Evolutionary conservation across 2,329 filamentous ascomycete genomes (phyloP).

Genomic region (Sporothrix variecibatus): DNA sequence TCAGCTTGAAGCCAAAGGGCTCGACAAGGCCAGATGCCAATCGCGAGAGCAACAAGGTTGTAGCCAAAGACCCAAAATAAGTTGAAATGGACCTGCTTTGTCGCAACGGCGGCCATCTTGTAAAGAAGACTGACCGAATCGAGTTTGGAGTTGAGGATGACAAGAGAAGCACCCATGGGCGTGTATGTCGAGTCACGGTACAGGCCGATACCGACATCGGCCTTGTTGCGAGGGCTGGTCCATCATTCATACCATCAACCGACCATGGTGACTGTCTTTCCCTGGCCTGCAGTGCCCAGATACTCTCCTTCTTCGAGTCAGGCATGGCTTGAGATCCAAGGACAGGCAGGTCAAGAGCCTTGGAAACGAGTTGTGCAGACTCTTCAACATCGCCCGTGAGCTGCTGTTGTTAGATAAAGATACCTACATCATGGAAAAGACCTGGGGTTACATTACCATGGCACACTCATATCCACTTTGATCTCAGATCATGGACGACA

Average conservation of each 20-base stretch:
- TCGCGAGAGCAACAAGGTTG: neutral
- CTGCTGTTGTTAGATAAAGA: neutral
- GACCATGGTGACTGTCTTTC: neutral
- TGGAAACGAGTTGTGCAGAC: neutral
- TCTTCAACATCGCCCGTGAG: neutral
- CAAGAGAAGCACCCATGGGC: neutral
- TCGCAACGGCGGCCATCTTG: neutral
- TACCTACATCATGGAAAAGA: neutral
- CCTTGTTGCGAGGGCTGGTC: neutral
- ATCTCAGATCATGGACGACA: neutral
- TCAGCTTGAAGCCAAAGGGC: neutral
- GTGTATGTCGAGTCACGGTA: neutral
- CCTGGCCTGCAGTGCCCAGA: neutral
- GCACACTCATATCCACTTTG: neutral
- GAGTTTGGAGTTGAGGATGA: neutral
- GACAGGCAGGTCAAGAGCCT: neutral
- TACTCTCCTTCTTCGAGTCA: neutral
- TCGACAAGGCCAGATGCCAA: neutral
- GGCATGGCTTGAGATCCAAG: neutral
- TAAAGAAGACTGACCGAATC: neutral
- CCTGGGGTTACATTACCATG: neutral
- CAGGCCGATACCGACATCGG: neutral
- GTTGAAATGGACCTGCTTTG: neutral
- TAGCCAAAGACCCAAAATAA: neutral
- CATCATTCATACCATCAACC: neutral